Evolutionary conservation across 768 basidiomycete species (phyloP).

Genomic region (Mycena alexandri): DNA sequence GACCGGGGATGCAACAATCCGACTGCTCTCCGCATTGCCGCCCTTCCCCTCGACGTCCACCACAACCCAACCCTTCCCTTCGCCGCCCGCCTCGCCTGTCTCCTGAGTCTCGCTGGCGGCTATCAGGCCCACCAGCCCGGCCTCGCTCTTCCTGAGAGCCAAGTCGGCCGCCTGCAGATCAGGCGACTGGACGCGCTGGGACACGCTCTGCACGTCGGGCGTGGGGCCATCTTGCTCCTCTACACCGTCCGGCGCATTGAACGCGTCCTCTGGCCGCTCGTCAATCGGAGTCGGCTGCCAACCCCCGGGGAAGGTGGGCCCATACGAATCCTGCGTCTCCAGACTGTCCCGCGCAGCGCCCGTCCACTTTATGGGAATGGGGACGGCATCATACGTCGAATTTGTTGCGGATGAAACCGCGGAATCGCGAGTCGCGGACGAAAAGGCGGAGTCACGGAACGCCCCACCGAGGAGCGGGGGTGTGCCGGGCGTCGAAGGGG

Average conservation of each 20-base stretch:
- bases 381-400: slow-evolving; percentile 58
- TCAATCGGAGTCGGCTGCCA: slow-evolving; percentile 69
- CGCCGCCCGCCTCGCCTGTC: slow-evolving; percentile 40
- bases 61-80: slow-evolving; percentile 72
- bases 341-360: slow-evolving; percentile 46
- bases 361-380: slow-evolving; percentile 75
- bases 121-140: slow-evolving; percentile 68
- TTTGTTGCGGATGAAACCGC: slow-evolving; percentile 48
- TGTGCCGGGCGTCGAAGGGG: slow-evolving; percentile 24
- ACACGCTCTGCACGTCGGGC: slow-evolving; percentile 60
- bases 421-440: slow-evolving; percentile 38
- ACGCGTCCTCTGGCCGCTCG: slow-evolving; percentile 53
- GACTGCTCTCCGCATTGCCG: slow-evolving; percentile 22
- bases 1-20: slow-evolving; percentile 43
- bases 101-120: slow-evolving; percentile 48
- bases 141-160: slow-evolving; percentile 70
- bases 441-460: slow-evolving; percentile 78
- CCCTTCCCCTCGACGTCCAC: slow-evolving; percentile 68
- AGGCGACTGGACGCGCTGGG: slow-evolving; percentile 66
- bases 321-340: slow-evolving; percentile 42
- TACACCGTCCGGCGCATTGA: slow-evolving; percentile 32
- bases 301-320: slow-evolving; percentile 63
- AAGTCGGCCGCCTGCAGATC: slow-evolving; percentile 61
- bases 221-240: slow-evolving; percentile 47
- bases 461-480: slow-evolving; percentile 67